A percentile compares a stretch with the other conserved stretches of the same genome.
Evolutionary conservation across 2,329 filamentous ascomycete genomes (phyloP).

Genomic region (Aspergillus sp.): DNA sequence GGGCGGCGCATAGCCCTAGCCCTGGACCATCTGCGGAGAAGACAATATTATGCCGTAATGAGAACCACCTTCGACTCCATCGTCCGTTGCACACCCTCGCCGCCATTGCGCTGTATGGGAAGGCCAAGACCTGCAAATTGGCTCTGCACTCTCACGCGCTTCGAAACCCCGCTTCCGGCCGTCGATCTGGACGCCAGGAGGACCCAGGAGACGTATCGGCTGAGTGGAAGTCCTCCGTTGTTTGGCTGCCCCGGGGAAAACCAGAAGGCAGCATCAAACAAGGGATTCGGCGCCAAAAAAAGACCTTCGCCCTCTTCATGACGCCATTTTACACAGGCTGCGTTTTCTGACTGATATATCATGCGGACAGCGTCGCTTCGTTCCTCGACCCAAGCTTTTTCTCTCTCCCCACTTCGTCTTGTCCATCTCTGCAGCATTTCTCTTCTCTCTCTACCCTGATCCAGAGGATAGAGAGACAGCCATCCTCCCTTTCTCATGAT

Average conservation of each 20-base stretch:
- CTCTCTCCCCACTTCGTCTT: background rate
- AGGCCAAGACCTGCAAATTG: constrained; percentile 8
- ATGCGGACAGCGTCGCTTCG: background rate
- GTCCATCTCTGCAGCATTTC: too few species aligned
- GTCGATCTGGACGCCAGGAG: background rate
- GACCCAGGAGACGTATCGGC: background rate
- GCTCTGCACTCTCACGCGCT: constrained; percentile 8
- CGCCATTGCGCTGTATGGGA: constrained; percentile 6
- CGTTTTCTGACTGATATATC: background rate
- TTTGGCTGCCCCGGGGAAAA: constrained; percentile 7
- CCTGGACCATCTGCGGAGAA: constrained; percentile 12
- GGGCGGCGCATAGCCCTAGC: constrained; percentile 5
- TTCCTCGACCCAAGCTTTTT: background rate
- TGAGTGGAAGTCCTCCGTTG: background rate
- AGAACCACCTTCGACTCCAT: constrained; percentile 16
- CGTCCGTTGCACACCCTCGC: constrained; percentile 2
- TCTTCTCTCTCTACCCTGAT: too few species aligned
- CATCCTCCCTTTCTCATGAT: background rate
- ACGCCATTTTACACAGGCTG: constrained; percentile 8
- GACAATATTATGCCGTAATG: constrained; percentile 21
- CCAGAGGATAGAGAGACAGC: too few species aligned
- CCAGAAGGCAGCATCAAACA: constrained; percentile 8
- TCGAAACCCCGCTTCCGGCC: constrained; percentile 13
- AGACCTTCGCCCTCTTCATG: constrained; percentile 1
- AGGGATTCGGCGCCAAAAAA: constrained; percentile 2